Conservation (phyloP, 179 eudicot species). For the Silene noctiflora region DNA sequence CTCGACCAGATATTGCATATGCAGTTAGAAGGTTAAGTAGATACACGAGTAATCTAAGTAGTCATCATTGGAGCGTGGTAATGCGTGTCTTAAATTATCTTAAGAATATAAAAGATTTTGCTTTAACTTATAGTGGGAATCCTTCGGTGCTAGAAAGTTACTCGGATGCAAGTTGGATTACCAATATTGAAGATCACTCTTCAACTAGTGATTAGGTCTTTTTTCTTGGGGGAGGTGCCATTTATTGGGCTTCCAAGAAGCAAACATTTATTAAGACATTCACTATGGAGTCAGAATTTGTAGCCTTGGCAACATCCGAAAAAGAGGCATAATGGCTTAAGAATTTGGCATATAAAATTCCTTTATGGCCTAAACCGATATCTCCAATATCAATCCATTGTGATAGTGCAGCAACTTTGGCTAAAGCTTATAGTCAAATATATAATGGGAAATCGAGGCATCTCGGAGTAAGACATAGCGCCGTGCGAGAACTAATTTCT, state of each 20-base stretch:
- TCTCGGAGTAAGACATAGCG: not conserved
- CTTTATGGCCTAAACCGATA: conserved; percentile 1
- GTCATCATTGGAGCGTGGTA: not conserved
- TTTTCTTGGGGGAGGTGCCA: not conserved
- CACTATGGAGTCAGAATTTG: not conserved
- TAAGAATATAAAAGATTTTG: not conserved
- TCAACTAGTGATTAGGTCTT: conserved; percentile 7
- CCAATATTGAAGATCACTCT: not conserved
- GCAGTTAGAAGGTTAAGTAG: conserved; percentile 4
- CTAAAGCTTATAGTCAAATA: not conserved
- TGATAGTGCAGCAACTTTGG: not conserved
- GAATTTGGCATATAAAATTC: not conserved
- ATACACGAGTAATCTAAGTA: not conserved
- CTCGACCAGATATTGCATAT: conserved; percentile 11
- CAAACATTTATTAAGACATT: not conserved
- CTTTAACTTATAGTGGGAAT: not conserved
- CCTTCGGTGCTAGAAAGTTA: conserved; percentile 8
- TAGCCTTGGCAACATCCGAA: not conserved
- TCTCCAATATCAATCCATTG: not conserved
- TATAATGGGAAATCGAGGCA: conserved; percentile 8
- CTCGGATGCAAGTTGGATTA: conserved; percentile 9
- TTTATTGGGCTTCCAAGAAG: conserved; percentile 1
- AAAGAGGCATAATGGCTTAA: not conserved
- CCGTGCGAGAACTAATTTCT: not conserved
- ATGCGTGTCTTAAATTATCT: not conserved